Evolutionary conservation across 768 basidiomycete genomes (phyloP).

Genomic region (Pleurotus platypus): DNA sequence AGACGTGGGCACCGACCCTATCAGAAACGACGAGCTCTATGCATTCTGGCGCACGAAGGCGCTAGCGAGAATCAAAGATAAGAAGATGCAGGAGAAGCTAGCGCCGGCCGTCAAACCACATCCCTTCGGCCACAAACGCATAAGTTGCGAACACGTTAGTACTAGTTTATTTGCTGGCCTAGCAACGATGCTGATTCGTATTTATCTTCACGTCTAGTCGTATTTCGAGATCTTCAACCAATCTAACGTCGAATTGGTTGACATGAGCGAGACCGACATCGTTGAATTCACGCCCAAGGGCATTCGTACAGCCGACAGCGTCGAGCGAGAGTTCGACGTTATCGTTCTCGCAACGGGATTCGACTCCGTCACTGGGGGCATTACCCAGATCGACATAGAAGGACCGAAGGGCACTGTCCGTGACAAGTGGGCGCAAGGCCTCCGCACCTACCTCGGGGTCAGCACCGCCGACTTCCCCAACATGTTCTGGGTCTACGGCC

Average conservation of each 20-base stretch:
- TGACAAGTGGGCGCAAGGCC: conserved; percentile 14
- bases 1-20: conserved; percentile 14
- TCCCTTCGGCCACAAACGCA: conserved; percentile 22
- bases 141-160: conserved; percentile 15
- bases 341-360: conserved; percentile 16
- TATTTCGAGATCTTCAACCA: conserved; percentile 12
- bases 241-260: conserved; percentile 13
- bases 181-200: background rate
- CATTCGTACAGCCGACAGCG: conserved; percentile 9
- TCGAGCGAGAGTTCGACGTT: conserved; percentile 12
- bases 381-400: conserved; percentile 13
- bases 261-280: conserved; percentile 13
- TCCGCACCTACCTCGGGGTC: conserved; percentile 16
- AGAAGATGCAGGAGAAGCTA: conserved; percentile 18
- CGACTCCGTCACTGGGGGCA: conserved; percentile 12
- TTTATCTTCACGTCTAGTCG: background rate
- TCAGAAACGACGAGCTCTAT: conserved; percentile 19
- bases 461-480: conserved; percentile 12
- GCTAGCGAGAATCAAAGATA: conserved; percentile 13
- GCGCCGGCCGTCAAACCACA: conserved; percentile 19
- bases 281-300: conserved; percentile 13
- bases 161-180: too few relatives aligned
- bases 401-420: conserved; percentile 13
- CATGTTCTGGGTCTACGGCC: conserved; percentile 15
- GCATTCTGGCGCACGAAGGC: conserved; percentile 22